Evolutionary conservation across 2,329 filamentous ascomycete genomes (phyloP).

Genomic region (Fusarium irregulare): DNA sequence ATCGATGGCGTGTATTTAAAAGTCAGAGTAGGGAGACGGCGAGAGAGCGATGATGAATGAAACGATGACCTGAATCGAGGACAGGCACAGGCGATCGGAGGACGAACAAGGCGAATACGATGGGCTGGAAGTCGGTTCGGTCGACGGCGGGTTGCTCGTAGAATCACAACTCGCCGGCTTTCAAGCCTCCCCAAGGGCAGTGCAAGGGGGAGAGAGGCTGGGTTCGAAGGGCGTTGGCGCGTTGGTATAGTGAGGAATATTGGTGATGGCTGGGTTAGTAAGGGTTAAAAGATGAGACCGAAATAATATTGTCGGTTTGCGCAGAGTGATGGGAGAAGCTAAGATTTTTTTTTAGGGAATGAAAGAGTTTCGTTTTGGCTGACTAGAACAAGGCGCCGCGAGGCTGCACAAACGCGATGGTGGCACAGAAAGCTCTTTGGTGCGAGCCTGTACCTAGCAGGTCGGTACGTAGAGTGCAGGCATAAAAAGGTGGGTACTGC

Average conservation of each 20-base stretch:
- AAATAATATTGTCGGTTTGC: constrained; percentile 24
- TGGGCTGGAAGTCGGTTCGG: constrained; percentile 2
- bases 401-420: constrained; percentile 42
- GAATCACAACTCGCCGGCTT: constrained; percentile 8
- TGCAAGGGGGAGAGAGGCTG: constrained; percentile 39
- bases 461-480: neutral
- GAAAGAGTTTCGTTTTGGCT: constrained; percentile 20
- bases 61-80: neutral
- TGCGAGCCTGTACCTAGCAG: neutral
- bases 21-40: neutral
- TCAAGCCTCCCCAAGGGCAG: constrained; percentile 40
- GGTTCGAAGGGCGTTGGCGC: constrained; percentile 17
- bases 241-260: constrained; percentile 34
- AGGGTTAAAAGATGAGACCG: constrained; percentile 24
- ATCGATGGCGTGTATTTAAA: constrained; percentile 10
- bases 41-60: neutral
- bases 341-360: constrained; percentile 12
- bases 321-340: constrained; percentile 23
- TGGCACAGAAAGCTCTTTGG: constrained; percentile 14
- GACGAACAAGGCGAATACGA: constrained; percentile 2
- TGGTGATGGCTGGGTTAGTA: constrained; percentile 12
- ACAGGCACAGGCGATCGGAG: neutral
- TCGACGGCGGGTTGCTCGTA: neutral
- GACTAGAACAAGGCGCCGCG: constrained; percentile 31
- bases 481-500: neutral